Evolutionary conservation across 2,329 filamentous ascomycete species (phyloP), one percentile per base, ranked within the genome.

Genomic region (Fusarium fujikuroi): DNA sequence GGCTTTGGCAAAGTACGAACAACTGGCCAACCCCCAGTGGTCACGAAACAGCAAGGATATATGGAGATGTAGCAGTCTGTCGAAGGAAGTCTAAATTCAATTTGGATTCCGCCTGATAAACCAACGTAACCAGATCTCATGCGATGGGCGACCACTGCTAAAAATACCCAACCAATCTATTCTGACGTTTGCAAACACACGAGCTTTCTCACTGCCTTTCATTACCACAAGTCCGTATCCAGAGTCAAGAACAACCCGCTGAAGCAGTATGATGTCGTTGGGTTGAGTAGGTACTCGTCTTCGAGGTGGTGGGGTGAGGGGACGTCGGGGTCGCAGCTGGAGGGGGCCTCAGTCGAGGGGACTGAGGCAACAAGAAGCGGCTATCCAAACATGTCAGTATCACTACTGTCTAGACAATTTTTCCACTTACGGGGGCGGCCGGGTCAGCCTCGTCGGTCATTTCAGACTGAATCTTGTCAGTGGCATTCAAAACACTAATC

Each of bases 151-250:
- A 44, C 10, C 42, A 12, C 16, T 1, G 23, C 16, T 19, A 23
- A 25, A 12, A 12, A 44, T 44, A 25, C 16, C 10, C 10, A 25
- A 14, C 0, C 7, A 42, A 23, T 12, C 4, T 11, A 44, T 12
- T 3, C 16, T 3, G 10, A n/a, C 2, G 12, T 25, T 21, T 25
- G 7, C 42, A 25, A 25, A 25, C 1, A 19, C 16, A 12, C 16
- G 4, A n/a, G 11, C 23, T 44, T 9, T 4, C 15, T 16, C 23
- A 44, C 16, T 6, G 9, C 3, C 10, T 25, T 4, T 14, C 7
- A 12, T 4, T 2, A 12, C 3, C 12, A 7, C 7, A 12, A 9
- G 10, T 4, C 2, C 23, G 4, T 25, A 3, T 25, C 18, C 12
- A 1, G 23, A 44, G 23, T 25, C 23, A 25, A 44, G 7, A 5